phyloP scores from a whole-genome alignment of 768 basidiomycete genomes.

The Pilatotrama ljubarskyi region DNA sequence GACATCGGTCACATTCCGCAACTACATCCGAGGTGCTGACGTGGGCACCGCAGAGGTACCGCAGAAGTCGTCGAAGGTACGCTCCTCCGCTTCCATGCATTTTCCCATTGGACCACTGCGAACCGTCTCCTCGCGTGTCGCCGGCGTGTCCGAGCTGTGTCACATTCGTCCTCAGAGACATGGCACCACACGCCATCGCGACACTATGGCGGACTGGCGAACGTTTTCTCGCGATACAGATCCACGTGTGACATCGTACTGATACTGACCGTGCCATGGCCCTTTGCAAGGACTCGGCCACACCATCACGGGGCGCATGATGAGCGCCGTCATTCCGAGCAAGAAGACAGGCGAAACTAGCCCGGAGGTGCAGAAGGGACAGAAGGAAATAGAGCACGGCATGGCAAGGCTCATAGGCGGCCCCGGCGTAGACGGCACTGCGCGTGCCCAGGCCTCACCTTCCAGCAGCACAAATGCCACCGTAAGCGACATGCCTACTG shows the following conservation, averaged over 20 bases:
- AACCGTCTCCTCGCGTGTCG: too few relatives aligned
- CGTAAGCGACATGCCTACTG: background rate
- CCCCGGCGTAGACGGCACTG: background rate
- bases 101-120: background rate
- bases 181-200: background rate
- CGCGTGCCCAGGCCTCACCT: background rate
- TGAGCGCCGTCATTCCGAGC: slow-evolving; percentile 13
- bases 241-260: background rate
- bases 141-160: background rate
- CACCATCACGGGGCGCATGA: slow-evolving; percentile 16
- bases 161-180: background rate
- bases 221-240: too few relatives aligned
- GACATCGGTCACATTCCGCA: background rate
- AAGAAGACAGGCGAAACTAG: background rate
- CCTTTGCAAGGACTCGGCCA: slow-evolving; percentile 14
- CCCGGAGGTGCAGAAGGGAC: slow-evolving; percentile 11
- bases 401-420: slow-evolving; percentile 16
- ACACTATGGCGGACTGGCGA: background rate
- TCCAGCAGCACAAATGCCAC: background rate
- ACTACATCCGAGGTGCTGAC: background rate
- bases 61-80: slow-evolving; percentile 17
- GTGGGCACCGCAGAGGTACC: slow-evolving; percentile 6
- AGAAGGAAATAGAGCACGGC: slow-evolving; percentile 15
- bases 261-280: background rate
- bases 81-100: background rate